Evolutionary conservation across 768 basidiomycete species (phyloP), one percentile per base, ranked within the genome.

Genomic region (Mycena albidolilacea): DNA sequence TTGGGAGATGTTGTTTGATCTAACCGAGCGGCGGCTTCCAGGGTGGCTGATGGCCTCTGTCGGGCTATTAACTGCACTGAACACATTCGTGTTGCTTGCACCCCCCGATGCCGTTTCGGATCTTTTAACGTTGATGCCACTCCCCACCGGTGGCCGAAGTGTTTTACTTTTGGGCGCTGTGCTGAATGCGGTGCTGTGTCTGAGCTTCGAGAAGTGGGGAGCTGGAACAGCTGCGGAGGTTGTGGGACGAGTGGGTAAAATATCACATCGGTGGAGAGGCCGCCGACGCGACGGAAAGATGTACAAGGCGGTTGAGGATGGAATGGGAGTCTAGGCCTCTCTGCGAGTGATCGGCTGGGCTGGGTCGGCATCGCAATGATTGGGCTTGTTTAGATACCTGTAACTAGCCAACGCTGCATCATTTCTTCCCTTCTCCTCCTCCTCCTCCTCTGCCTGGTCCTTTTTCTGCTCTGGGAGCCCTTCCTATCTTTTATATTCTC

Each of bases 251-350:
- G 71, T 90, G 91, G 91, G 4, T 94, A 95, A 80, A 82, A 87
- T 67, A 97, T 97, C 87, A 95, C 96, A 83, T 84, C 88, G 15
- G 89, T 98, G 11, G 95, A 95, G 77, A 90, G 89, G 50, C 89
- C 92, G 90, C 81, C 82, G 72, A 19, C 54, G 62, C 46, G 38
- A 72, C 21, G 93, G 92, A 6, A 96, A 96, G 80, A 82, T 88
- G 62, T 99, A 99, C 87, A 97, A 97, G 83, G 86, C 88, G 10
- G 91, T 99, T 2, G 95, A 96, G 77, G 90, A 91, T 23, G 91
- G 90, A 43, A 90, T 92, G 90, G 82, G 83, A 50, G 69, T 43
- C 72, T 73, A 66, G 72, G 67, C 55, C 35, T 37, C 41, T 14
- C 14, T 12, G 17, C 39, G 69, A 48, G n/a, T 21, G 37, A 21